These are phyloP conservation scores for Cryoendolithus antarcticus DNA, from an alignment of 2,329 filamentous ascomycete genomes.

Conservation along the genomic window DNA sequence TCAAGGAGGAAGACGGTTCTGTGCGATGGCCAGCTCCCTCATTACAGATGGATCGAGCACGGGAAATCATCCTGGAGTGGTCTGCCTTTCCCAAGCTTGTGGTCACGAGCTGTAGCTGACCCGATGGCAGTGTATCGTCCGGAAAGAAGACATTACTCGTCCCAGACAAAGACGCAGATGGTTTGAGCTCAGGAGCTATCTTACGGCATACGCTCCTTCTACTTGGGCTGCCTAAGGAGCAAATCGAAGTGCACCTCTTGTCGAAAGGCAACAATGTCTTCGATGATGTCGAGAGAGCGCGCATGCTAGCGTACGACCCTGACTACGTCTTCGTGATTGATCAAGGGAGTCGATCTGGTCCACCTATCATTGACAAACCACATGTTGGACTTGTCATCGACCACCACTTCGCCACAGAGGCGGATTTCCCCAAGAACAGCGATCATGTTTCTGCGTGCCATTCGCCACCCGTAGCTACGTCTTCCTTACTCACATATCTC, in stretches of 20 bases:
- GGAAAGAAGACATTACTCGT: conserved; percentile 47
- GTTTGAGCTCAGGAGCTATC: conserved; percentile 52
- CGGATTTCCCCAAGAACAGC: conserved; percentile 45
- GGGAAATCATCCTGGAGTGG: conserved; percentile 48
- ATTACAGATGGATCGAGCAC: conserved; percentile 42
- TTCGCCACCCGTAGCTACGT: conserved; percentile 54
- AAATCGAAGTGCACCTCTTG: conserved; percentile 48
- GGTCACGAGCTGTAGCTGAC: too few species aligned
- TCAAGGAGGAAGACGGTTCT: conserved; percentile 33
- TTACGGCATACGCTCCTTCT: conserved; percentile 46
- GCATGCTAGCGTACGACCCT: conserved; percentile 40
- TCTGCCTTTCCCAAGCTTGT: conserved; percentile 17
- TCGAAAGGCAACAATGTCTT: conserved; percentile 49
- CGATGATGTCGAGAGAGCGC: conserved; percentile 37
- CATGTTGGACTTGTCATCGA: conserved; percentile 50
- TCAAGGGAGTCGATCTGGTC: conserved; percentile 47
- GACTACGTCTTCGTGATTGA: conserved; percentile 52
- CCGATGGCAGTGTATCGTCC: conserved; percentile 34
- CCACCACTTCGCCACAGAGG: conserved; percentile 46
- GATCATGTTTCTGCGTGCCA: conserved; percentile 50
- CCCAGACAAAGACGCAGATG: conserved; percentile 59
- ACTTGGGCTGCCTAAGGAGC: conserved; percentile 41
- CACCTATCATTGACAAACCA: conserved; percentile 39
- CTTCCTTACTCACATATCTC: conserved; percentile 50
- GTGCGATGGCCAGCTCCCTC: conserved; percentile 51